These are phyloP conservation scores for Mycena polygramma DNA, from an alignment of 768 basidiomycete species.

Conservation along the genomic window DNA sequence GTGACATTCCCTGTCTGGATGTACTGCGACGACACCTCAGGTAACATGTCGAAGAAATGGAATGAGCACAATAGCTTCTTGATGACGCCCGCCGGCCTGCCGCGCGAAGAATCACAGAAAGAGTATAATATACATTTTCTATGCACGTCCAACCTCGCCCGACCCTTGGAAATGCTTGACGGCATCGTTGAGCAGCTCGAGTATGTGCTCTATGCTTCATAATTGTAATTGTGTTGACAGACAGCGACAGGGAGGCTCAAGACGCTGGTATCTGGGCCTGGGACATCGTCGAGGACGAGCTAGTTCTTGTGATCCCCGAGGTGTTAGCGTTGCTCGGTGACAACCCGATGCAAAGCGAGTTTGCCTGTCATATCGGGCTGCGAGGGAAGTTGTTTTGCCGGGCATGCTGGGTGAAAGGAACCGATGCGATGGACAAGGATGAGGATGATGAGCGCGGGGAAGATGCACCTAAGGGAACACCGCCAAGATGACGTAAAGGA, in stretches of 20 bases:
- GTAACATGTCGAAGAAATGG: constrained; percentile 46
- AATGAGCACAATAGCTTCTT: constrained; percentile 30
- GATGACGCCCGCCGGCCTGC: constrained; percentile 53
- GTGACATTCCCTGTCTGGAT: constrained; percentile 41
- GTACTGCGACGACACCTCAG: constrained; percentile 47
- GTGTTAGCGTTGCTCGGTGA: constrained; percentile 55
- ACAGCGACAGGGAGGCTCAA: constrained; percentile 31
- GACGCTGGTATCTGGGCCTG: constrained; percentile 53
- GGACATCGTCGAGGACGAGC: constrained; percentile 47
- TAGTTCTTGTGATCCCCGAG: constrained; percentile 45
- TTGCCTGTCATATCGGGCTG: constrained; percentile 58
- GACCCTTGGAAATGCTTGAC: constrained; percentile 60
- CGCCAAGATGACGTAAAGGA: too few relatives aligned
- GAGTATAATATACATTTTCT: constrained; percentile 58
- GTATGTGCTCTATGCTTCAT: constrained; percentile 39
- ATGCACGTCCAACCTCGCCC: constrained; percentile 56
- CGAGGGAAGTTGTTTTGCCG: constrained; percentile 56
- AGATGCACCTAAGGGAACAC: too few relatives aligned
- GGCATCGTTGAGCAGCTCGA: constrained; percentile 48
- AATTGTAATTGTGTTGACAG: neutral
- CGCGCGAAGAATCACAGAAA: constrained; percentile 41
- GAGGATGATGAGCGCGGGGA: neutral
- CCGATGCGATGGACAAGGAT: constrained; percentile 28
- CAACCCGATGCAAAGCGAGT: constrained; percentile 61
- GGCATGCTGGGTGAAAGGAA: constrained; percentile 50